Percentiles rank a stretch among this genome's conserved stretches.
phyloP scores from a whole-genome alignment of 768 basidiomycete species.

The Hericium erinaceus region DNA sequence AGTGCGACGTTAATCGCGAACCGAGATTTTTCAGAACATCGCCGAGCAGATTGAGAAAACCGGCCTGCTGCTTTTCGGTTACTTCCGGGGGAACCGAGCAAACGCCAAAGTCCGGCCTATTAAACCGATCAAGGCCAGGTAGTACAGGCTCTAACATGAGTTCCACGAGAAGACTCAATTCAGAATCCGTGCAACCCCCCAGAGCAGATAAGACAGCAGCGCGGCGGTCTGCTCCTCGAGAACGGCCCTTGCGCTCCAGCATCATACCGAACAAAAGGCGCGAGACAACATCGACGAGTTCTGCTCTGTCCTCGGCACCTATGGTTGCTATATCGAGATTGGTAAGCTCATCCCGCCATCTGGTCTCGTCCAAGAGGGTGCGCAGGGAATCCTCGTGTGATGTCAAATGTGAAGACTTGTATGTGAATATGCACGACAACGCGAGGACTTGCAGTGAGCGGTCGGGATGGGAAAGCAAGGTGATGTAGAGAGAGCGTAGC shows the following conservation, averaged over 20 bases:
- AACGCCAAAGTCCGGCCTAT: constrained; percentile 23
- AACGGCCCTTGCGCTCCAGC: constrained; percentile 67
- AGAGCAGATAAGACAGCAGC: constrained; percentile 69
- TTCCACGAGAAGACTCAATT: constrained; percentile 70
- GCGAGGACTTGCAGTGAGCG: constrained; percentile 65
- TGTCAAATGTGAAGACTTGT: constrained; percentile 53
- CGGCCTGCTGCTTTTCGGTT: constrained; percentile 62
- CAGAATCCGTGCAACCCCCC: constrained; percentile 58
- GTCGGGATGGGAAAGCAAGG: constrained; percentile 82
- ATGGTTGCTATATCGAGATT: constrained; percentile 57
- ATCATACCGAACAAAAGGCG: constrained; percentile 83
- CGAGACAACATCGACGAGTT: constrained; percentile 60
- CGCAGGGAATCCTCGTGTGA: constrained; percentile 56
- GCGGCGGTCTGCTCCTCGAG: constrained; percentile 56
- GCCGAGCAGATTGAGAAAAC: constrained; percentile 77
- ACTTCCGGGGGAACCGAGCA: constrained; percentile 22
- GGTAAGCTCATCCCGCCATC: constrained; percentile 84
- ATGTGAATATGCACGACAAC: constrained; percentile 72
- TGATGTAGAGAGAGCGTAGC: constrained; percentile 56
- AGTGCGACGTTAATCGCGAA: constrained; percentile 53
- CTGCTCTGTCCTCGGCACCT: constrained; percentile 44
- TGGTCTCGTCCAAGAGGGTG: constrained; percentile 69
- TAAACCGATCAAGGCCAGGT: constrained; percentile 4
- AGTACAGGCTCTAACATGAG: constrained; percentile 76
- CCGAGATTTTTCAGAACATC: constrained; percentile 82